Conservation (phyloP, 805 yeast species). For the Suhomyces sp. region DNA sequence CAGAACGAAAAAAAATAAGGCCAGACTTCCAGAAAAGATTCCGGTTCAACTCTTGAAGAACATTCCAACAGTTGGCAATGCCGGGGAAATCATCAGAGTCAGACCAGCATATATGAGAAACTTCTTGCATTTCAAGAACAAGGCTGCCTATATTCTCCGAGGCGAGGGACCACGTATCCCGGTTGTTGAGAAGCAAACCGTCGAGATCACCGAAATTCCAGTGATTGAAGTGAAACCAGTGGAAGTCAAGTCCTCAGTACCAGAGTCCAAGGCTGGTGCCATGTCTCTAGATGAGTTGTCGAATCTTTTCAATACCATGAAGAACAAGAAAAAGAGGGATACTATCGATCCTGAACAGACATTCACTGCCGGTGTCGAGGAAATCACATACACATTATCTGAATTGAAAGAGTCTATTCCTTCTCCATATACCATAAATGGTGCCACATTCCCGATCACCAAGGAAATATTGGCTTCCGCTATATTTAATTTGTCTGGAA, state of each 20-base stretch:
- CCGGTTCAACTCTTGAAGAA: constrained; percentile 75
- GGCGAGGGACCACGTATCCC: constrained; percentile 40
- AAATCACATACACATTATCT: constrained; percentile 23
- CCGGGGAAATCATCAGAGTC: constrained; percentile 74
- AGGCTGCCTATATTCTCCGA: constrained; percentile 64
- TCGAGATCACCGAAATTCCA: constrained; percentile 3
- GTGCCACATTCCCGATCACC: constrained; percentile 28
- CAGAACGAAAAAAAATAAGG: constrained; percentile 15
- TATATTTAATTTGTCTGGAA: constrained; percentile 32
- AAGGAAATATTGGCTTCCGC: constrained; percentile 22
- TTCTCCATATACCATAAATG: constrained; percentile 17
- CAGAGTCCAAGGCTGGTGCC: constrained; percentile 20
- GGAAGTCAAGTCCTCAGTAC: constrained; percentile 3
- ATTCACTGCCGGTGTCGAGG: constrained; percentile 17
- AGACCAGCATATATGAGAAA: constrained; percentile 83
- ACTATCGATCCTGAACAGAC: constrained; percentile 7
- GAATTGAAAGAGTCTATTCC: constrained; percentile 36
- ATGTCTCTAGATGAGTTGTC: constrained; percentile 42
- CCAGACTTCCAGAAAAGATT: constrained; percentile 41
- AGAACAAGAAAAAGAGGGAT: constrained; percentile 9
- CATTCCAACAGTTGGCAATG: constrained; percentile 59
- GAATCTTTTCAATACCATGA: constrained; percentile 31
- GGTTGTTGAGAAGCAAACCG: constrained; percentile 30
- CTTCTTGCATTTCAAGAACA: constrained; percentile 64
- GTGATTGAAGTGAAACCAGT: constrained; percentile 4